Conservation (phyloP, 2,329 filamentous ascomycete species). For the Cadophora gregata region DNA sequence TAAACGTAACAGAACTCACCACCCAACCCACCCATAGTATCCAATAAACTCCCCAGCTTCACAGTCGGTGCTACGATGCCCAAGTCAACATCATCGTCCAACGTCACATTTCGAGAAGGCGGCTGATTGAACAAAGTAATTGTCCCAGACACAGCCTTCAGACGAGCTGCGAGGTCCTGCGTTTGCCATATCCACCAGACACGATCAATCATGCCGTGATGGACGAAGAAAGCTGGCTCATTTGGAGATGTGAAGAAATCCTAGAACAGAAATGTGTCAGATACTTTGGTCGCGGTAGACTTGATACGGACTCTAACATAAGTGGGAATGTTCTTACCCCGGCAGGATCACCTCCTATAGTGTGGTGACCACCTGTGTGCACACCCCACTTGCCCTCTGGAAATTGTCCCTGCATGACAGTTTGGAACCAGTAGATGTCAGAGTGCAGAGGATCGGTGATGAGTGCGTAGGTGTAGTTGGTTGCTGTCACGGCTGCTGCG, state of each 20-base stretch:
- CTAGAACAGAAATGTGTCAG: slow-evolving; percentile 9
- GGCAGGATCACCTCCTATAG: slow-evolving; percentile 51
- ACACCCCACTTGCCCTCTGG: slow-evolving; percentile 44
- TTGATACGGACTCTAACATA: neutral
- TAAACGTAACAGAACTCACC: slow-evolving; percentile 52
- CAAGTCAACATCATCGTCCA: slow-evolving; percentile 46
- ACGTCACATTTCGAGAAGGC: slow-evolving; percentile 48
- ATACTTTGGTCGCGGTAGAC: neutral
- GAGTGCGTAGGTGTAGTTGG: slow-evolving; percentile 47
- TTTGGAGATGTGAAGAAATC: slow-evolving; percentile 51
- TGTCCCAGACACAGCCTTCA: slow-evolving; percentile 43
- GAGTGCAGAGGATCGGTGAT: slow-evolving; percentile 44
- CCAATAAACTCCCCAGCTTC: slow-evolving; percentile 47
- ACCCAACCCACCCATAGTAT: slow-evolving; percentile 48
- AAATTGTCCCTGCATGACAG: slow-evolving; percentile 51
- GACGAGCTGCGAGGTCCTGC: slow-evolving; percentile 47
- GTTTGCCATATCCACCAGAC: slow-evolving; percentile 56
- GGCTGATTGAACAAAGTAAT: slow-evolving; percentile 49
- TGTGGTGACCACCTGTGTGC: slow-evolving; percentile 50
- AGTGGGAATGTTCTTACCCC: slow-evolving; percentile 43
- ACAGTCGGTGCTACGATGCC: slow-evolving; percentile 31
- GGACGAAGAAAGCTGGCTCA: slow-evolving; percentile 53
- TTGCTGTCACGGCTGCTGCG: slow-evolving; percentile 46
- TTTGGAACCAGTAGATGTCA: slow-evolving; percentile 52
- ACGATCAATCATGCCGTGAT: slow-evolving; percentile 53